Conservation (phyloP, 257 asterid genomes). For the Solanum chiquidenum region DNA sequence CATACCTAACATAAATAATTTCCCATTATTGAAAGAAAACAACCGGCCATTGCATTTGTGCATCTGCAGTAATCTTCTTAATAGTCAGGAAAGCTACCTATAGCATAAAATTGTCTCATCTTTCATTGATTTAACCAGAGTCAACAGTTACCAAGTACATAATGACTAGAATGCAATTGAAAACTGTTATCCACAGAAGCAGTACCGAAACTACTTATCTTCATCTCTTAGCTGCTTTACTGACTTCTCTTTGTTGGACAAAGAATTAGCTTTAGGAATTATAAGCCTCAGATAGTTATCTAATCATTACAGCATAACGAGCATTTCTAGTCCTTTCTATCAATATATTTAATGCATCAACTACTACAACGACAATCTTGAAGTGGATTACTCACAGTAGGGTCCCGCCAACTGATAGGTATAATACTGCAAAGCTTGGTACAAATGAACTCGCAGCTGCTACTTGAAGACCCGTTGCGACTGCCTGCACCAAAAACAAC, state of each 20-base stretch:
- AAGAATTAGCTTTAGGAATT: not conserved
- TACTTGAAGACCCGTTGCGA: constrained; percentile 63
- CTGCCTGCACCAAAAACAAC: constrained; percentile 38
- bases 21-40: not conserved
- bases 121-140: not conserved
- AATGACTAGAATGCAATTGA: not conserved
- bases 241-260: not conserved
- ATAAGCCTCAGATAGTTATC: not conserved
- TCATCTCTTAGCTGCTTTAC: not conserved
- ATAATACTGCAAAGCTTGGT: constrained; percentile 29
- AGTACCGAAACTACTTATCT: not conserved
- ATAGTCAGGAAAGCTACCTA: not conserved
- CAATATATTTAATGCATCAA: not conserved
- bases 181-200: not conserved
- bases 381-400: constrained; percentile 57
- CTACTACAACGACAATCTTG: not conserved
- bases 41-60: not conserved
- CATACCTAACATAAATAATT: constrained; percentile 38
- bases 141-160: not conserved
- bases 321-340: not conserved
- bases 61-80: not conserved
- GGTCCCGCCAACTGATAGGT: constrained; percentile 76
- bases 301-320: not conserved
- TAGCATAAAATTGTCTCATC: not conserved
- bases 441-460: constrained; percentile 43